Percentiles rank a stretch among this genome's conserved stretches.
These are phyloP conservation scores for Picea sitchensis DNA, from an alignment of 75 land plant species.

Conservation along the genomic window DNA sequence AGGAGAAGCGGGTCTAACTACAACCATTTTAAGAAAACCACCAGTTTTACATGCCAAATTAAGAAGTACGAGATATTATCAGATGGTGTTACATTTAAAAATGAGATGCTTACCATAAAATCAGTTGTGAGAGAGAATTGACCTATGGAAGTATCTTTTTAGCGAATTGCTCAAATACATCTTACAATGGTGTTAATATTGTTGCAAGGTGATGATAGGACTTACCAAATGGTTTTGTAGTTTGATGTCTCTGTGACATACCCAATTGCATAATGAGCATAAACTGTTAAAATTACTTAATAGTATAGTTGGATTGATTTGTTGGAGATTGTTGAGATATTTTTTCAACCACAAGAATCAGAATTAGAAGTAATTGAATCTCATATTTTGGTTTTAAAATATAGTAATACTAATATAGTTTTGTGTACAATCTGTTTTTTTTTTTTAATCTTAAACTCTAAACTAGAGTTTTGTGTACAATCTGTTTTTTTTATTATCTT, in stretches of 20 bases:
- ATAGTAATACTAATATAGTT: too few species aligned
- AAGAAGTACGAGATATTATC: not conserved
- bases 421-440: too few species aligned
- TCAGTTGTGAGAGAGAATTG: slow-evolving; percentile 91
- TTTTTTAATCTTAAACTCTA: too few species aligned
- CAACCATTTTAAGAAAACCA: not conserved
- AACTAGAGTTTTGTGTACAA: too few species aligned
- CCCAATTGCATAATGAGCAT: slow-evolving; percentile 62
- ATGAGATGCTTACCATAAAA: slow-evolving; percentile 49
- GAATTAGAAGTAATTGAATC: too few species aligned
- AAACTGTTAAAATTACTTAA: too few species aligned
- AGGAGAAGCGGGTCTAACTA: too few species aligned
- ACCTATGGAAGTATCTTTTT: slow-evolving; percentile 29
- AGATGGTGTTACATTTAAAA: not conserved
- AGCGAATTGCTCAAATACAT: not conserved
- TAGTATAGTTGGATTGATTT: too few species aligned
- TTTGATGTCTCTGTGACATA: slow-evolving; percentile 92
- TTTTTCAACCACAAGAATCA: too few species aligned
- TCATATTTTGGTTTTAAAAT: too few species aligned
- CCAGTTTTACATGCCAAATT: not conserved
- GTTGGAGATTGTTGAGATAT: too few species aligned
- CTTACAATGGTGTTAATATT: not conserved
- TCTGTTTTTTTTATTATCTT: too few species aligned
- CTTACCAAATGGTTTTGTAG: slow-evolving; percentile 90
- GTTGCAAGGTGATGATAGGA: not conserved